A percentile compares a stretch with the other conserved stretches of the same genome.
These are phyloP conservation scores for Puccinia hordei DNA, from an alignment of 1,284 basidiomycete species.

Conservation along the genomic window DNA sequence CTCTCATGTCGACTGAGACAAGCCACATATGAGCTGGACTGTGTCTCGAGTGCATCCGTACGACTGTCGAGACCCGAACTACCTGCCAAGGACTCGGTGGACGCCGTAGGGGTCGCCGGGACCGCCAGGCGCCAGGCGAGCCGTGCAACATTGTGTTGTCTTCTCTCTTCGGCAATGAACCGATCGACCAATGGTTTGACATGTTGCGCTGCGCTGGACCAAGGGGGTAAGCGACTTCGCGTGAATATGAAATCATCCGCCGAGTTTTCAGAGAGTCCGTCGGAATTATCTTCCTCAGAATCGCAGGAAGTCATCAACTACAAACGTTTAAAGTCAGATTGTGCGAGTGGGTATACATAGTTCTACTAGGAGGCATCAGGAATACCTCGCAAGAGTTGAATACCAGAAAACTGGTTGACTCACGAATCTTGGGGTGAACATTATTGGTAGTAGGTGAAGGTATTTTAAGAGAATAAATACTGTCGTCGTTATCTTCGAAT, in stretches of 20 bases:
- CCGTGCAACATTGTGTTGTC: conserved; percentile 5
- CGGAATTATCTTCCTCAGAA: conserved; percentile 29
- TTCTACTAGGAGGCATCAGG: neutral
- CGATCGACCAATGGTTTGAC: conserved; percentile 12
- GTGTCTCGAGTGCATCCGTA: neutral
- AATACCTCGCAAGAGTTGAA: neutral
- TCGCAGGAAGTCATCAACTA: conserved; percentile 14
- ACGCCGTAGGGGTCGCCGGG: conserved; percentile 2
- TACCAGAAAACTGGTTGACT: neutral
- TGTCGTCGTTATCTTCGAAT: neutral
- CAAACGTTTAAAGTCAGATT: neutral
- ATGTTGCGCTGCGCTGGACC: neutral
- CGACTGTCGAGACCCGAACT: neutral
- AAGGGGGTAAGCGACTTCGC: neutral
- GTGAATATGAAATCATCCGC: neutral
- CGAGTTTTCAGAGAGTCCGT: neutral
- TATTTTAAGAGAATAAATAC: conserved; percentile 17
- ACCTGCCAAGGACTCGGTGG: neutral
- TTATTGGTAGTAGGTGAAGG: conserved; percentile 11
- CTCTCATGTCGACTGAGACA: neutral
- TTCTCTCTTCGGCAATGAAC: conserved; percentile 12
- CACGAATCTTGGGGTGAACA: conserved; percentile 21
- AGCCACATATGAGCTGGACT: conserved; percentile 3
- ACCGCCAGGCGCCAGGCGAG: conserved; percentile 6
- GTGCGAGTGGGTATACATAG: neutral